phyloP scores from a whole-genome alignment of 768 basidiomycete species.

The Kwoniella dendrophila region DNA sequence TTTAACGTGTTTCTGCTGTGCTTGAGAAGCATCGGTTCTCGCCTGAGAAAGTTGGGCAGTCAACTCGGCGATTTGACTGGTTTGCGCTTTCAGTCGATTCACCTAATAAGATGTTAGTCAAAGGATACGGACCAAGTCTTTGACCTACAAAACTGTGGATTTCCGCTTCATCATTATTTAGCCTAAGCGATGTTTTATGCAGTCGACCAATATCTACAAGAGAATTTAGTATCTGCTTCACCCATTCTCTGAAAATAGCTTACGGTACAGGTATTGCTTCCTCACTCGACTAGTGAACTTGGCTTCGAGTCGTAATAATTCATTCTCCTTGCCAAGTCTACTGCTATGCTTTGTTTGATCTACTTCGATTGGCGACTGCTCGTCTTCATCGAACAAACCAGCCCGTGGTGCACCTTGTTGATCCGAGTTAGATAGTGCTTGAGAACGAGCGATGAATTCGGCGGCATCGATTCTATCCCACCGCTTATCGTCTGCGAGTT shows the following conservation, averaged over 20 bases:
- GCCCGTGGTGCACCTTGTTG: constrained; percentile 7
- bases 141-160: constrained; percentile 47
- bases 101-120: constrained; percentile 28
- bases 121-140: background rate
- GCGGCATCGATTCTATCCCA: constrained; percentile 63
- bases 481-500: constrained; percentile 66
- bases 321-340: constrained; percentile 35
- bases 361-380: background rate
- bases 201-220: constrained; percentile 44
- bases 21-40: constrained; percentile 69
- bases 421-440: constrained; percentile 28
- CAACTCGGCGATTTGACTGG: constrained; percentile 36
- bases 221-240: constrained; percentile 7
- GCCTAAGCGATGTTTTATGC: constrained; percentile 39
- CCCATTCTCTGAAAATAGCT: constrained; percentile 7
- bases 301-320: constrained; percentile 39
- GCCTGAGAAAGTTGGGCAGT: constrained; percentile 67
- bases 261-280: constrained; percentile 48
- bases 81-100: constrained; percentile 49
- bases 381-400: constrained; percentile 29
- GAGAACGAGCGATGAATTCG: constrained; percentile 38
- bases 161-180: constrained; percentile 50
- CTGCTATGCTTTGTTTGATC: constrained; percentile 1
- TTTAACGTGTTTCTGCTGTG: constrained; percentile 76
- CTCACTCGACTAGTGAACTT: constrained; percentile 33